phyloP scores from a whole-genome alignment of 2,329 filamentous ascomycete species.

The Zymoseptoria tritici region DNA sequence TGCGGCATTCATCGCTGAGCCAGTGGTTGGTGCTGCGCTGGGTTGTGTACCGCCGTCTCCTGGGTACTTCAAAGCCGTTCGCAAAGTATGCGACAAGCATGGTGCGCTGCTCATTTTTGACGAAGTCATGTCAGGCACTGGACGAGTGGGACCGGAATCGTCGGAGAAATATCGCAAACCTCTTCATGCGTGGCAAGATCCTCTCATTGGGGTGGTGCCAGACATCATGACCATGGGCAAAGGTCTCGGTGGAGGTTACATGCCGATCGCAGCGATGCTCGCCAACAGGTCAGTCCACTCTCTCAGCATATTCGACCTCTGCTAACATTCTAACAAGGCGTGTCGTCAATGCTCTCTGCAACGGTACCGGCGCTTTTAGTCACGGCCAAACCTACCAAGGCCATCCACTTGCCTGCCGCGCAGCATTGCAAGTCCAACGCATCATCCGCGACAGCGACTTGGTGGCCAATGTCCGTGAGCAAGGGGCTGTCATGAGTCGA shows the following conservation, averaged over 20 bases:
- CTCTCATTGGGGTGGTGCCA: constrained; percentile 46
- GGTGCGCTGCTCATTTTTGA: constrained; percentile 71
- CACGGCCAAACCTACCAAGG: constrained; percentile 60
- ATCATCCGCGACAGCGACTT: constrained; percentile 53
- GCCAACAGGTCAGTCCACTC: constrained; percentile 31
- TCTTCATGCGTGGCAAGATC: constrained; percentile 55
- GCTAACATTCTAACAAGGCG: constrained; percentile 13
- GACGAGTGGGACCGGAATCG: constrained; percentile 45
- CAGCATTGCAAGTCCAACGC: constrained; percentile 55
- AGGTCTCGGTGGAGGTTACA: constrained; percentile 57
- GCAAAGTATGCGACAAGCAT: constrained; percentile 60
- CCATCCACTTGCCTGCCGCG: constrained; percentile 52
- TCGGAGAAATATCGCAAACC: constrained; percentile 23
- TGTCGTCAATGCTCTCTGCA: constrained; percentile 44
- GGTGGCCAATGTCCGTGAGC: constrained; percentile 49
- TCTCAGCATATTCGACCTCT: neutral
- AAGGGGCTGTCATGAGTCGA: constrained; percentile 45
- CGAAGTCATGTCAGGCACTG: constrained; percentile 67
- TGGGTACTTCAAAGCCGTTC: constrained; percentile 65
- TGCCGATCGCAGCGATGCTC: constrained; percentile 54
- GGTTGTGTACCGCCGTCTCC: constrained; percentile 60
- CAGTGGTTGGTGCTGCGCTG: constrained; percentile 62
- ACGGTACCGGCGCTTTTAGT: constrained; percentile 43
- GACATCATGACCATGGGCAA: constrained; percentile 63
- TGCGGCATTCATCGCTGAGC: constrained; percentile 66